Evolutionary conservation across 2,329 filamentous ascomycete species (phyloP).

Genomic region (Tolypocladium sp.): DNA sequence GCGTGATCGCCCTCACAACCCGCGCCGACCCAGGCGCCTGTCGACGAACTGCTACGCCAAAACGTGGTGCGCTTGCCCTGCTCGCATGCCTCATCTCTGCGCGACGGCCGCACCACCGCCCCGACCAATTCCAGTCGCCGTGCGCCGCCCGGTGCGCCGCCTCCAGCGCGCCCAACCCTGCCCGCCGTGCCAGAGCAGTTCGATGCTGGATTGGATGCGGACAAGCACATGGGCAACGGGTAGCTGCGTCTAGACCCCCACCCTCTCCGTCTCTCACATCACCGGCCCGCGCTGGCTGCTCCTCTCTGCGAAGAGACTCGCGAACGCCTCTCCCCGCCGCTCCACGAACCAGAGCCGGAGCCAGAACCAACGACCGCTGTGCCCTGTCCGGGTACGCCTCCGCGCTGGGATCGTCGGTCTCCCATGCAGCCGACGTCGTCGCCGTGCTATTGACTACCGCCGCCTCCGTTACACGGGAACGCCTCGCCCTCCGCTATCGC

Average conservation of each 20-base stretch:
- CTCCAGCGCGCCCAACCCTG: slow-evolving; percentile 2
- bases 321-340: not conserved
- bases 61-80: slow-evolving; percentile 7
- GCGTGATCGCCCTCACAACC: not conserved
- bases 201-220: slow-evolving; percentile 7
- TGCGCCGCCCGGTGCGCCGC: slow-evolving; percentile 5
- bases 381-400: slow-evolving; percentile 6
- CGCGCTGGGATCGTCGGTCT: slow-evolving; percentile 9
- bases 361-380: slow-evolving; percentile 1
- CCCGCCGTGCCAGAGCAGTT: slow-evolving; percentile 2
- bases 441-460: slow-evolving; percentile 14
- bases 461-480: slow-evolving; percentile 15
- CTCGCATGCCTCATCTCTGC: slow-evolving; percentile 26
- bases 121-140: slow-evolving; percentile 2
- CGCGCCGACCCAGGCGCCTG: slow-evolving; percentile 3
- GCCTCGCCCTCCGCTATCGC: slow-evolving; percentile 10
- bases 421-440: slow-evolving; percentile 8
- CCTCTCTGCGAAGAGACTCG: not conserved
- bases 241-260: slow-evolving; percentile 12
- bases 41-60: not conserved
- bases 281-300: not conserved
- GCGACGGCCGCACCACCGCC: slow-evolving; percentile 13
- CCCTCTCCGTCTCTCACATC: not conserved
- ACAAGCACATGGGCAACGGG: slow-evolving; percentile 12
- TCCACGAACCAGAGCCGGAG: not conserved